A percentile compares a stretch with the other conserved stretches of the same genome.
These are phyloP conservation scores for Telopea speciosissima DNA, from an alignment of 177 flowering plant genomes.

Conservation along the genomic window DNA sequence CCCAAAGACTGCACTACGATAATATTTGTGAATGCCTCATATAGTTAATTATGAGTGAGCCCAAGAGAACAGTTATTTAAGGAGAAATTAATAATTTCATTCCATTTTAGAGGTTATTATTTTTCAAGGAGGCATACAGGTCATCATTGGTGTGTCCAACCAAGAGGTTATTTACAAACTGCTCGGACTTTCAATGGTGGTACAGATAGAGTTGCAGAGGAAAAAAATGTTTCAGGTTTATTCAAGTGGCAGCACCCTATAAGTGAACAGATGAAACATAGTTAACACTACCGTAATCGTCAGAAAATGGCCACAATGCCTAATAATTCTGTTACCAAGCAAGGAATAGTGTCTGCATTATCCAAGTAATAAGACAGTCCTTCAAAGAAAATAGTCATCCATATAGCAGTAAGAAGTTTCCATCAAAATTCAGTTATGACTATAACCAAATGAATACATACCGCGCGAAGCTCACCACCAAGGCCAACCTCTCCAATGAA, in stretches of 20 bases:
- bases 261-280: background rate
- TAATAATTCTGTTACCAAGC: background rate
- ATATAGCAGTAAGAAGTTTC: background rate
- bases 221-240: background rate
- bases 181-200: no score
- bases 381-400: background rate
- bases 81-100: no score
- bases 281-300: background rate
- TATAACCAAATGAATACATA: slow-evolving; percentile 23
- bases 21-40: no score
- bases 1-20: no score
- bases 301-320: background rate
- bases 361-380: background rate
- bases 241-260: background rate
- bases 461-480: slow-evolving; percentile 90
- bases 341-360: no score
- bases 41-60: no score
- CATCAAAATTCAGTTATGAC: background rate
- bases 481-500: slow-evolving; percentile 96
- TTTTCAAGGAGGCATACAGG: no score
- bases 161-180: no score
- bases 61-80: no score
- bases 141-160: no score
- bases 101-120: no score
- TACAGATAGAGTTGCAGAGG: background rate